Conservation (phyloP, 208 protist genomes). For the Trypanosoma platydactyli region DNA sequence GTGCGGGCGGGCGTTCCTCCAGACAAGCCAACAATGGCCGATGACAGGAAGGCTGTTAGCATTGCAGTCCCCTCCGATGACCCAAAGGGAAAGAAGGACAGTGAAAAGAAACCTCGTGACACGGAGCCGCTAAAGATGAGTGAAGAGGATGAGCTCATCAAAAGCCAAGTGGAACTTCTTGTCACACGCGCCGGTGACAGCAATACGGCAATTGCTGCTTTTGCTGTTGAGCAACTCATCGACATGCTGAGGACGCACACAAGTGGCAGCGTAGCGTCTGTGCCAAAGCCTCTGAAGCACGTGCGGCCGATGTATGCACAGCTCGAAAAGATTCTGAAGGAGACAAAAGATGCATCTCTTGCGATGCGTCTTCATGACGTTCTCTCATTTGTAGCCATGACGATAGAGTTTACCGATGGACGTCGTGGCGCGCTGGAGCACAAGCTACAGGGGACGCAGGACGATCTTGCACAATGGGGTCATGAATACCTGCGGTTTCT, state of each 20-base stretch:
- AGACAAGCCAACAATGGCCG: not conserved
- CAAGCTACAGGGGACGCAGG: conserved; percentile 94
- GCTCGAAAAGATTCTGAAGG: conserved; percentile 89
- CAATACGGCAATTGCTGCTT: conserved; percentile 70
- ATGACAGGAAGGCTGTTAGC: conserved; percentile 52
- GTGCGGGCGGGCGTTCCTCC: not conserved
- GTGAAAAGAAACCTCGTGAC: conserved; percentile 44
- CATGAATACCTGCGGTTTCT: conserved; percentile 99
- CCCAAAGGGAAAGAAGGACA: conserved; percentile 58
- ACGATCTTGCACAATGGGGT: conserved; percentile 97
- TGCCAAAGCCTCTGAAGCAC: conserved; percentile 99
- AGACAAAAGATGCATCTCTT: conserved; percentile 43
- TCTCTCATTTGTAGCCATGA: conserved; percentile 98
- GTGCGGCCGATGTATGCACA: conserved; percentile 93
- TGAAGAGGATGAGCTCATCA: conserved; percentile 95
- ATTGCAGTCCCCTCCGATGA: conserved; percentile 63
- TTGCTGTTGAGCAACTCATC: conserved; percentile 92
- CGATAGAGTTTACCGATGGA: conserved; percentile 81
- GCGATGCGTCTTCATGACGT: conserved; percentile 94
- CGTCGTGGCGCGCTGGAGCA: conserved; percentile 91
- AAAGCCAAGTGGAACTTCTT: conserved; percentile 94
- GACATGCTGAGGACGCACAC: conserved; percentile 95
- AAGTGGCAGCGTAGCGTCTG: conserved; percentile 97
- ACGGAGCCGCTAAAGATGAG: conserved; percentile 67
- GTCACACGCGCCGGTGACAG: conserved; percentile 81